These are phyloP conservation scores for Isabelozyma rhagii DNA, from an alignment of 805 yeast genomes.

Conservation along the genomic window DNA sequence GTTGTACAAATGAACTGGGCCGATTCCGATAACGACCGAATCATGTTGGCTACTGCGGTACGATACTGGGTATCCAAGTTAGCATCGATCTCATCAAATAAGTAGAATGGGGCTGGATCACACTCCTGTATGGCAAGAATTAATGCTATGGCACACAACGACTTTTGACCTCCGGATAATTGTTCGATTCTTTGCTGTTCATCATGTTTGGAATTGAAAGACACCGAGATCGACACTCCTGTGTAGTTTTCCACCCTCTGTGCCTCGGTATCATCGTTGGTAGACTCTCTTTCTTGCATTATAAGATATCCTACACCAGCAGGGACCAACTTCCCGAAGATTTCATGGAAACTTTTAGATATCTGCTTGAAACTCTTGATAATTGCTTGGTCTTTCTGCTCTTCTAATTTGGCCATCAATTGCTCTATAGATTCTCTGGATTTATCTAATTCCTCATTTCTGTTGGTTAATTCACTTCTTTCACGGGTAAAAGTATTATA, in stretches of 20 bases:
- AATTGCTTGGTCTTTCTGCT: slow-evolving; percentile 81
- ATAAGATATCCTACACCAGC: slow-evolving; percentile 72
- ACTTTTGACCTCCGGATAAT: slow-evolving; percentile 94
- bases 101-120: slow-evolving; percentile 95
- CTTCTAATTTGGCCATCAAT: slow-evolving; percentile 65
- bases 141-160: slow-evolving; percentile 92
- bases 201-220: slow-evolving; percentile 81
- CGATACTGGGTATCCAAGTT: slow-evolving; percentile 91
- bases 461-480: slow-evolving; percentile 57
- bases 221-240: slow-evolving; percentile 84
- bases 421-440: slow-evolving; percentile 73
- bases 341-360: slow-evolving; percentile 64
- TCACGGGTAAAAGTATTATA: slow-evolving; percentile 70
- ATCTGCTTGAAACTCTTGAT: slow-evolving; percentile 74
- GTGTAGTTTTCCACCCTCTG: slow-evolving; percentile 53
- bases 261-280: slow-evolving; percentile 9
- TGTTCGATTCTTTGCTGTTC: slow-evolving; percentile 89
- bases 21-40: slow-evolving; percentile 56
- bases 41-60: slow-evolving; percentile 76
- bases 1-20: slow-evolving; percentile 97
- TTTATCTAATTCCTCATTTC: slow-evolving; percentile 65
- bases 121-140: slow-evolving; percentile 91
- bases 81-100: slow-evolving; percentile 96
- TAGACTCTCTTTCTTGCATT: slow-evolving; percentile 47
- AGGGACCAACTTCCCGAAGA: slow-evolving; percentile 82